Percentiles rank a stretch among this genome's conserved stretches.
These are phyloP conservation scores for Thecamonas trahens DNA, from an alignment of 78 protist species.

Conservation along the genomic window DNA sequence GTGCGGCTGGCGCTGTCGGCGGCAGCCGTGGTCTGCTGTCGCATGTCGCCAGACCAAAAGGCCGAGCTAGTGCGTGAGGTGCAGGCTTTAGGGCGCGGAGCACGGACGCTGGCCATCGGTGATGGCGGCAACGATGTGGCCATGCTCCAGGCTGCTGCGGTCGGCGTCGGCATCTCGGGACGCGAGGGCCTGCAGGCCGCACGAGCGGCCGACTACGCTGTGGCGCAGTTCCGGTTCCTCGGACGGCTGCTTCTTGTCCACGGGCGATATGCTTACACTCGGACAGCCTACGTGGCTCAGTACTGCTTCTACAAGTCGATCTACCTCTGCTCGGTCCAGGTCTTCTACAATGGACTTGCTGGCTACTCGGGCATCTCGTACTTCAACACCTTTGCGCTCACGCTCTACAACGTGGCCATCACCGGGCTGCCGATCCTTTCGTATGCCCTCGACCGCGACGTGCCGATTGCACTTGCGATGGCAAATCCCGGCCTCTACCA, in stretches of 20 bases:
- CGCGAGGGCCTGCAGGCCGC: constrained; percentile 89
- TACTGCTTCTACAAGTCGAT: constrained; percentile 85
- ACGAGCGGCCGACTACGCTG: constrained; percentile 72
- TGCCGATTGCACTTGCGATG: too few relatives aligned
- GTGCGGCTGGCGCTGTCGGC: background rate
- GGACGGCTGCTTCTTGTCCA: constrained; percentile 70
- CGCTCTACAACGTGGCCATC: too few relatives aligned
- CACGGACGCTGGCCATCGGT: constrained; percentile 76
- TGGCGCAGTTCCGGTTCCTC: constrained; percentile 67
- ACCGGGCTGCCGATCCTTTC: too few relatives aligned
- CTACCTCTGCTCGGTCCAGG: constrained; percentile 55
- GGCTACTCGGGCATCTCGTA: too few relatives aligned
- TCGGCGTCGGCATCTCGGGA: constrained; percentile 88
- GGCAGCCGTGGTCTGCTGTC: constrained; percentile 81
- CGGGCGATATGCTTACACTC: constrained; percentile 64
- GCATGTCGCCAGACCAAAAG: constrained; percentile 88
- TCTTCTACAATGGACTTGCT: too few relatives aligned
- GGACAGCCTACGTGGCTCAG: constrained; percentile 53
- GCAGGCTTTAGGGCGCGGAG: too few relatives aligned
- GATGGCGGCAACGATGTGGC: constrained; percentile 90
- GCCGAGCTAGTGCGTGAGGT: constrained; percentile 57
- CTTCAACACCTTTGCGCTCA: too few relatives aligned
- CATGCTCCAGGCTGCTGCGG: constrained; percentile 79
- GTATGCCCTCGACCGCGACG: too few relatives aligned
- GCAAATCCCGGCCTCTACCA: too few relatives aligned